Evolutionary conservation across 345 rosid genomes (phyloP), one percentile per base, ranked within the genome.

Genomic region (Eucalyptus polyanthemos): DNA sequence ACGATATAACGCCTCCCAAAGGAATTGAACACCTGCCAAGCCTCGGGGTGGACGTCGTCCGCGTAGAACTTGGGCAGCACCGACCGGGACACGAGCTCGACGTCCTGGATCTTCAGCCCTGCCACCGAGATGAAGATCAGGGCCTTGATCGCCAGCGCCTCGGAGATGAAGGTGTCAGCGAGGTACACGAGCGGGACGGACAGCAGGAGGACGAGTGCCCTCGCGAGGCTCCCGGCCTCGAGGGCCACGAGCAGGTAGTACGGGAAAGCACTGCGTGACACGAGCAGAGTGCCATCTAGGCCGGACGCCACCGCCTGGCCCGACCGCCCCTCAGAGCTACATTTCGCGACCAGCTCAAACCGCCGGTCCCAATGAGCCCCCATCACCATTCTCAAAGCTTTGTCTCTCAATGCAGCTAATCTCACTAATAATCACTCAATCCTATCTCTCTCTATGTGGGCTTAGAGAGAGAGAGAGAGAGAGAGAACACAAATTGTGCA

Each of bases 231-330:
- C 15, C 99, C 99, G 11, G 99, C 99, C 90, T 96, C 99, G 7
- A 97, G 94, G 7, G 99, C 99, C 27, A 97, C 91, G 14, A 97
- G 99, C 89, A 97, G 90, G 94, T 91, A 97, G 90, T 94, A 97
- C 31, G 99, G 98, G 56, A 97, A 97, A 22, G 99, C 96, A 80
- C 95, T 95, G 31, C 94, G 91, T n/a, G 99, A 96, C 42, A 94
- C 91, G 1, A 97, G 97, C 86, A 97, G 93, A 3, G 99, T 97
- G 44, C 99, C 99, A 22, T 96, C 97, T 3, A 97, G 93, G 90
- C 94, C 98, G 2, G 99, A 94, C 4, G 95, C 98, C 69, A 95
- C 97, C 47, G 98, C 94, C 86, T 97, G 99, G 89, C 93, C 91
- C 21, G 98, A 94, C 81, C 99, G 90, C 4, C 95, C 98, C 67